Percentiles rank a stretch among this genome's conserved stretches.
phyloP scores from a whole-genome alignment of 177 flowering plant species.

The Vitis hybrid region DNA sequence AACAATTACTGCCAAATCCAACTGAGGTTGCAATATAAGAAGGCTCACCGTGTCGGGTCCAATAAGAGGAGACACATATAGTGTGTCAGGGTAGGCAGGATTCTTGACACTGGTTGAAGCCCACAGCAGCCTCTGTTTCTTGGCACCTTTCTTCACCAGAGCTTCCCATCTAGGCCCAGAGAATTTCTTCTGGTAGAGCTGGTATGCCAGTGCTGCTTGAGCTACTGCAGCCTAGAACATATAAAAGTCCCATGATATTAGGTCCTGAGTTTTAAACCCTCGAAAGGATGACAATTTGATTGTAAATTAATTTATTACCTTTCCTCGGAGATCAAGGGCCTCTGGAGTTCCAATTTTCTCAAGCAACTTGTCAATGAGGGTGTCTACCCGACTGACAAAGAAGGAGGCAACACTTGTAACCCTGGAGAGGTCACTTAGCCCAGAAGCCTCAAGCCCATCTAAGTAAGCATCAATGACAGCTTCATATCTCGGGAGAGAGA shows the following conservation, averaged over 20 bases:
- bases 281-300: background rate
- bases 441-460: slow-evolving; percentile 98
- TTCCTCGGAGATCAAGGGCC: slow-evolving; percentile 94
- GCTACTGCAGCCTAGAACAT: slow-evolving; percentile 90
- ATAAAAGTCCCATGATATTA: slow-evolving; percentile 3
- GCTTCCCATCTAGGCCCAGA: slow-evolving; percentile 99
- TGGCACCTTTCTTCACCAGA: slow-evolving; percentile 96
- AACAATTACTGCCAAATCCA: background rate
- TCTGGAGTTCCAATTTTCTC: slow-evolving; percentile 94
- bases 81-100: slow-evolving; percentile 92
- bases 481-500: slow-evolving; percentile 92
- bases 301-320: slow-evolving; percentile 41
- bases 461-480: slow-evolving; percentile 98
- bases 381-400: slow-evolving; percentile 97
- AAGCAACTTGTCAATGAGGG: slow-evolving; percentile 92
- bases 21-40: background rate
- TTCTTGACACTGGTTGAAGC: slow-evolving; percentile 99
- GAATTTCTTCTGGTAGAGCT: slow-evolving; percentile 95
- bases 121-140: slow-evolving; percentile 98
- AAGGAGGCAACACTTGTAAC: slow-evolving; percentile 99
- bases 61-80: slow-evolving; percentile 93
- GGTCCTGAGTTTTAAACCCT: background rate
- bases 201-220: slow-evolving; percentile 93
- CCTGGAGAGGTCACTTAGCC: slow-evolving; percentile 81
- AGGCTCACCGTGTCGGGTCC: slow-evolving; percentile 92